A percentile compares a stretch with the other conserved stretches of the same genome.
phyloP scores from a whole-genome alignment of 169 alveolate species.

The Babesia sp. region DNA sequence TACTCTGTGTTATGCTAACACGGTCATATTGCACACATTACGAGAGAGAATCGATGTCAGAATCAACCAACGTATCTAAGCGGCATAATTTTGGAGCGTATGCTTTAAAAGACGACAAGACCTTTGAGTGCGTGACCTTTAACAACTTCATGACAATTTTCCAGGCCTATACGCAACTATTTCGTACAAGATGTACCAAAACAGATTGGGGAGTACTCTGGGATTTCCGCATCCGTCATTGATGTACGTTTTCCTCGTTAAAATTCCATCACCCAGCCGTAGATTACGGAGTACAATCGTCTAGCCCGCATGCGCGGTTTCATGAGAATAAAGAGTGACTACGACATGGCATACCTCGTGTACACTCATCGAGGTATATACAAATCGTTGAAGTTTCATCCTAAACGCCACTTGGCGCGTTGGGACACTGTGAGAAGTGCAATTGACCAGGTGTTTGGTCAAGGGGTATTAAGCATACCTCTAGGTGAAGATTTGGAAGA shows the following conservation, averaged over 20 bases:
- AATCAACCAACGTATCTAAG: not conserved
- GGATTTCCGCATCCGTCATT: conserved; percentile 20
- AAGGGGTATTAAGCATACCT: not conserved
- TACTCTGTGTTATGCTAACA: not conserved
- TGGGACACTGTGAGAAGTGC: conserved; percentile 13
- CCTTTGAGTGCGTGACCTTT: not conserved
- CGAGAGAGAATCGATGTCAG: not conserved
- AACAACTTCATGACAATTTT: not conserved
- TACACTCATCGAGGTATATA: conserved; percentile 26
- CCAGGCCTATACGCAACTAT: conserved; percentile 12
- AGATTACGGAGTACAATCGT: conserved; percentile 25
- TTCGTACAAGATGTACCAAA: not conserved
- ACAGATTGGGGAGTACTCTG: not conserved
- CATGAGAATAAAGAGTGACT: not conserved
- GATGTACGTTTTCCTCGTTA: not conserved
- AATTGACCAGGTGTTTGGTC: not conserved
- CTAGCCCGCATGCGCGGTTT: conserved; percentile 32
- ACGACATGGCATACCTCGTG: conserved; percentile 11
- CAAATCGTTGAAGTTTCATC: conserved; percentile 9
- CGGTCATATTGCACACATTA: not conserved
- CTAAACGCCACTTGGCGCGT: conserved; percentile 25
- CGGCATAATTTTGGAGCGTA: not conserved
- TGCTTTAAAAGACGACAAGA: conserved; percentile 1
- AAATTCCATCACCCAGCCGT: not conserved
- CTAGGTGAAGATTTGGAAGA: not conserved